Conservation (phyloP, 2,329 filamentous ascomycete species). For the Incumbomyces delicatus region DNA sequence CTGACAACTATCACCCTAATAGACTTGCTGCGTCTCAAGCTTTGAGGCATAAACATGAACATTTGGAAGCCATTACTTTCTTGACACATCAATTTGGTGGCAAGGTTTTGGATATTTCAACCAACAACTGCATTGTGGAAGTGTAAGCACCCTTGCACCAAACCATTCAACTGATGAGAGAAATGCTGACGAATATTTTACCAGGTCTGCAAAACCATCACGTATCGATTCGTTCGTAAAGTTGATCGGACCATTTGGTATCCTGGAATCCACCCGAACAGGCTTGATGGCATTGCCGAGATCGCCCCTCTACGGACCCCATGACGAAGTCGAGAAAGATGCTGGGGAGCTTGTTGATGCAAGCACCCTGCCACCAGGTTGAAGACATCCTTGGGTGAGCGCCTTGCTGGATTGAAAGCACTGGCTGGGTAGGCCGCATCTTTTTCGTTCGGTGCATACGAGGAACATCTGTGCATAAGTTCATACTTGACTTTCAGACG, state of each 20-base stretch:
- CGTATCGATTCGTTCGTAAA: constrained; percentile 98
- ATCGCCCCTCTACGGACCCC: constrained; percentile 69
- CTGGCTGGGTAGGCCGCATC: no score
- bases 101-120: constrained; percentile 96
- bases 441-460: no score
- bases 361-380: constrained; percentile 87
- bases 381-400: constrained; percentile 17
- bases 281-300: constrained; percentile 94
- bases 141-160: constrained; percentile 51
- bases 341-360: constrained; percentile 91
- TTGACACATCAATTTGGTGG: constrained; percentile 95
- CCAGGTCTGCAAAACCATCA: constrained; percentile 76
- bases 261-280: constrained; percentile 89
- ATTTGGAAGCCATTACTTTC: constrained; percentile 91
- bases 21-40: constrained; percentile 79
- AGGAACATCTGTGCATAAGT: no score
- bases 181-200: not conserved
- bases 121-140: constrained; percentile 96
- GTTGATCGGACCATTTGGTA: constrained; percentile 85
- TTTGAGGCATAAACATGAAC: constrained; percentile 91
- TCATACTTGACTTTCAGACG: no score
- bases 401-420: not conserved
- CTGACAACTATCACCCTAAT: constrained; percentile 74
- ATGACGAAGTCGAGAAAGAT: constrained; percentile 70
- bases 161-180: constrained; percentile 9